Evolutionary conservation across 1,284 basidiomycete species (phyloP).

Genomic region (Rhodotorula sp.): DNA sequence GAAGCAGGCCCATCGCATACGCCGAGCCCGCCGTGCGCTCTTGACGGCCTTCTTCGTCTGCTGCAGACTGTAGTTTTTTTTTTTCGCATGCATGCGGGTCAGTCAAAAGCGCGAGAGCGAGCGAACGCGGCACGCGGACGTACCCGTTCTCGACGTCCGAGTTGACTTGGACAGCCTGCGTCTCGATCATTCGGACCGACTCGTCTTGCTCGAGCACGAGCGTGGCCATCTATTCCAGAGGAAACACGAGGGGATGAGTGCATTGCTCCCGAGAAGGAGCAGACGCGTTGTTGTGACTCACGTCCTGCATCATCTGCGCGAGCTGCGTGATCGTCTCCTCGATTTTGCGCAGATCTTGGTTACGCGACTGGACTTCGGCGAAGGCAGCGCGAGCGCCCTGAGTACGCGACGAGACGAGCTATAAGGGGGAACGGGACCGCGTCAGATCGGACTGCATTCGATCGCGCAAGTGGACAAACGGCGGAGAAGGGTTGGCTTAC

Average conservation of each 20-base stretch:
- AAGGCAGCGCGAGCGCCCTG: slow-evolving; percentile 79
- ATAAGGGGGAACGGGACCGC: background rate
- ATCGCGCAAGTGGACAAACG: background rate
- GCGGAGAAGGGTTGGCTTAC: slow-evolving; percentile 54
- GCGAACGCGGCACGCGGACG: slow-evolving; percentile 44
- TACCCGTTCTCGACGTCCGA: slow-evolving; percentile 65
- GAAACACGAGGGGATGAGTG: slow-evolving; percentile 54
- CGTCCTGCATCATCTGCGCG: slow-evolving; percentile 66
- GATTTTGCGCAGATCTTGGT: slow-evolving; percentile 82
- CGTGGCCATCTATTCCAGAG: slow-evolving; percentile 63
- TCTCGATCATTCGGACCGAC: slow-evolving; percentile 64
- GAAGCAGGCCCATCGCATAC: slow-evolving; percentile 54
- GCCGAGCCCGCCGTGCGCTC: slow-evolving; percentile 72
- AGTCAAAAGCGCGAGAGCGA: background rate
- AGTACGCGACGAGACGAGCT: slow-evolving; percentile 80
- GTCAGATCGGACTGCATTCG: too few relatives aligned
- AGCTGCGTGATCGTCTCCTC: slow-evolving; percentile 83
- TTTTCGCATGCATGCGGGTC: background rate
- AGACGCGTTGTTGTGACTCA: background rate
- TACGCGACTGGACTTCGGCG: slow-evolving; percentile 85
- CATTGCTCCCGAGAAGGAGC: too few relatives aligned
- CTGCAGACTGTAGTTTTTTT: slow-evolving; percentile 52
- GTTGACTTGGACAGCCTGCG: slow-evolving; percentile 62
- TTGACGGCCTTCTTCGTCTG: slow-evolving; percentile 71
- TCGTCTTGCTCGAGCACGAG: slow-evolving; percentile 77